Percentiles rank a stretch among this genome's conserved stretches.
Evolutionary conservation across 495 filamentous ascomycete genomes (phyloP).

Genomic region (Aspergillus avenaceus): DNA sequence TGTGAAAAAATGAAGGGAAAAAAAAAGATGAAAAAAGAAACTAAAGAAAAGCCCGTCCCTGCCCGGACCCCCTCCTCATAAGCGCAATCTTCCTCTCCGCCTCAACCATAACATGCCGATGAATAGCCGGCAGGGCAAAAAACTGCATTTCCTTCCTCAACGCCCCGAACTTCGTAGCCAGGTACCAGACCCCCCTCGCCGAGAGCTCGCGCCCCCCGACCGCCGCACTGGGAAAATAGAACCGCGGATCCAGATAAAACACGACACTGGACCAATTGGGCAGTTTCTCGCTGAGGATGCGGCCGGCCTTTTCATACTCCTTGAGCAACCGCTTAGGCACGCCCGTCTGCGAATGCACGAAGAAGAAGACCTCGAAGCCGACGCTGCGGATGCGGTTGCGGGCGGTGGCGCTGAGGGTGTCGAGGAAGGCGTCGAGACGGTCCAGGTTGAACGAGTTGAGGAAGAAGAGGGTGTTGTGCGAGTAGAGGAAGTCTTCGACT

Average conservation of each 20-base stretch:
- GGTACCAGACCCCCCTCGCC: constrained; percentile 28
- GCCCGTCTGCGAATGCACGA: constrained; percentile 33
- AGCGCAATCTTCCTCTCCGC: constrained; percentile 19
- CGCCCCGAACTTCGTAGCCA: constrained; percentile 27
- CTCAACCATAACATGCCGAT: constrained; percentile 25
- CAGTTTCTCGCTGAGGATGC: constrained; percentile 20
- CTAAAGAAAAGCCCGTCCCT: constrained; percentile 1
- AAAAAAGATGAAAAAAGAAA: neutral
- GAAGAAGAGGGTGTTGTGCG: constrained; percentile 38
- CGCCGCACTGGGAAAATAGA: constrained; percentile 29
- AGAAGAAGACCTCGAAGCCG: constrained; percentile 40
- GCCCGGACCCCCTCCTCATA: constrained; percentile 16
- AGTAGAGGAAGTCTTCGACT: constrained; percentile 37
- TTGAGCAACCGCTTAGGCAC: constrained; percentile 33
- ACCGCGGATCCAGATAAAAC: constrained; percentile 36
- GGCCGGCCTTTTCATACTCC: constrained; percentile 29
- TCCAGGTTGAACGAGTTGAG: constrained; percentile 37
- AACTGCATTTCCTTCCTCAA: constrained; percentile 28
- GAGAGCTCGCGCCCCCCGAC: constrained; percentile 28
- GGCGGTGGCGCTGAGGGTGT: constrained; percentile 31
- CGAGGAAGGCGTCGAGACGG: constrained; percentile 31
- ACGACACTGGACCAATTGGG: constrained; percentile 25
- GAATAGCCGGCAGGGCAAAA: constrained; percentile 23
- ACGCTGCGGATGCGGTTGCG: constrained; percentile 33
- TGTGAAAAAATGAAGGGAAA: neutral